phyloP scores from a whole-genome alignment of 768 basidiomycete genomes.

The Suillus placidus region DNA sequence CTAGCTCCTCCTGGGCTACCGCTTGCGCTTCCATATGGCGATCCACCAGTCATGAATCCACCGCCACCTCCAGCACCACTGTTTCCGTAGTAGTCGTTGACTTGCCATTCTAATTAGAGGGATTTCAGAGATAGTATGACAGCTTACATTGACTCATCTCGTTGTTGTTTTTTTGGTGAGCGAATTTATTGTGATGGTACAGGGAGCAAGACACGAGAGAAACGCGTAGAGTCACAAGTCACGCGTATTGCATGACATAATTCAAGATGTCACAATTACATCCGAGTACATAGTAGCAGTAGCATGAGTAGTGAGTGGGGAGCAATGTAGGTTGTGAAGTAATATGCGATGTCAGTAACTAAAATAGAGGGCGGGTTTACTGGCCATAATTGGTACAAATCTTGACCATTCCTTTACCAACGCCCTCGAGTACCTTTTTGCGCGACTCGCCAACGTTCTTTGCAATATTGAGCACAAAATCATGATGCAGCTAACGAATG shows the following conservation, averaged over 20 bases:
- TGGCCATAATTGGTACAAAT: conserved; percentile 46
- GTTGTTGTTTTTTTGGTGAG: conserved; percentile 11
- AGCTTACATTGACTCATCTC: conserved; percentile 49
- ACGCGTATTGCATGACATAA: conserved; percentile 11
- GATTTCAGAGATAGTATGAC: background rate
- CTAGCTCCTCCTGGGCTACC: conserved; percentile 62
- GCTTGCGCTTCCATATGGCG: conserved; percentile 55
- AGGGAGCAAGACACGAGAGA: conserved; percentile 8
- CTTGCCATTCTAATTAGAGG: conserved; percentile 5
- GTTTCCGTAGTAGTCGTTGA: conserved; percentile 46
- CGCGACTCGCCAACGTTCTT: conserved; percentile 72
- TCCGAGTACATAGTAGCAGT: background rate
- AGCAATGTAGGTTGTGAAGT: conserved; percentile 29
- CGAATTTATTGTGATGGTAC: conserved; percentile 24
- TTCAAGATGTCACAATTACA: conserved; percentile 8
- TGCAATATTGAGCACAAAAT: conserved; percentile 60
- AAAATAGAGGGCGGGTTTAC: conserved; percentile 15
- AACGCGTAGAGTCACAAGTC: conserved; percentile 31
- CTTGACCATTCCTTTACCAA: conserved; percentile 69
- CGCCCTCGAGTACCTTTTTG: conserved; percentile 70
- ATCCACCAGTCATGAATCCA: conserved; percentile 61
- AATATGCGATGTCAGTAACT: conserved; percentile 12
- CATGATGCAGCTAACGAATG: conserved; percentile 56
- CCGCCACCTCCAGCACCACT: conserved; percentile 52
- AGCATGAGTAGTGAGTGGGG: conserved; percentile 17